Base-by-base conservation (phyloP, 1,284 basidiomycete genomes). In the Xerocomus nothofagi region DNA sequence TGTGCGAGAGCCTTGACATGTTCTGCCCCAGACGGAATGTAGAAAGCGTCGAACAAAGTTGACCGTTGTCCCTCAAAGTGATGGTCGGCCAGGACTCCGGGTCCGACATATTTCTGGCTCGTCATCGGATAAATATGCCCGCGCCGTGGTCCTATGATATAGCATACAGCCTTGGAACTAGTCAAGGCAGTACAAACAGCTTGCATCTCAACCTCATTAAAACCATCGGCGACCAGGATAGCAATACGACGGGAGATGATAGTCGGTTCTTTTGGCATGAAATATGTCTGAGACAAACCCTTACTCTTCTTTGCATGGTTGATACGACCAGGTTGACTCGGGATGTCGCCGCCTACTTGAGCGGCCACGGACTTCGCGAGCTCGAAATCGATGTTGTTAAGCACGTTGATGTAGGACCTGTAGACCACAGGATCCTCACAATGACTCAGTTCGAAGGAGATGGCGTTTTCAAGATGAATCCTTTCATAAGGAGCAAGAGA, bases 381-480 rank as follows among this genome's bases (percentile, higher is more conserved):
- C 6, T 84, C 76, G 57, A 81, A 72, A 66, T 90, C 82, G 62
- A 93, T 78, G 56, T 84, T 75, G 62, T 81, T 85, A 54, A 90
- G 76, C 4, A 85, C 63, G 43, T 79, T 73, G 44, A 86, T 80
- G 64, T 88, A 86, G 2, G 73, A 74, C 63, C 81, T 72, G 64
- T 85, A 87, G 1, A 93, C 86, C 4, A 74, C 67, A 0, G 80
- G 77, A 55, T 92, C 88, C 51, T 88, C 82, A 68, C 87, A 89
- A 60, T 91, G 87, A 47, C 79, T 81, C 32, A 93, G 75, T 68
- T 92, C 91, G 66, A 93, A 93, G 11, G 82, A 80, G 51, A 89
- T 75, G 2, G 88, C 89, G 5, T 67, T 61, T 42, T 80, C 69
- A 33, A 91, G 72, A 65, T 93, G 89, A 7, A 70, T 55, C 68